Percentiles rank a stretch among this genome's conserved stretches.
Evolutionary conservation across 208 protist species (phyloP).

Genomic region (Endotrypanum monterogeii): DNA sequence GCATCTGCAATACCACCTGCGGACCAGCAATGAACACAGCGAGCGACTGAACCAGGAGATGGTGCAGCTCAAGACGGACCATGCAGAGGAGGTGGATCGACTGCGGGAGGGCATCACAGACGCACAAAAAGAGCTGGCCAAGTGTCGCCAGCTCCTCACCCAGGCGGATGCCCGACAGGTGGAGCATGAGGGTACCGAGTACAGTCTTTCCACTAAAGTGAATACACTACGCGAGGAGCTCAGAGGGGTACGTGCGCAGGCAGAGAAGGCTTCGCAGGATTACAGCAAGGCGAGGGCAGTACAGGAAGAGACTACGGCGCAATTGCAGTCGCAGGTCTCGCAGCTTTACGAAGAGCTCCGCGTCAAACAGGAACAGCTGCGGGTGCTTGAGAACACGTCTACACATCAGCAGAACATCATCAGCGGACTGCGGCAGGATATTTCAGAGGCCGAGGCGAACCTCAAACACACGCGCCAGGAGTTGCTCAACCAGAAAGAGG

Average conservation of each 20-base stretch:
- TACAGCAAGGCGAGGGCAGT: slow-evolving; percentile 41
- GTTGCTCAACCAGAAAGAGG: slow-evolving; percentile 34
- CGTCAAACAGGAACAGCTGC: slow-evolving; percentile 35
- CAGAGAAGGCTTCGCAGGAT: slow-evolving; percentile 30
- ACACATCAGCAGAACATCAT: slow-evolving; percentile 41
- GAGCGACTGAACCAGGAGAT: slow-evolving; percentile 55
- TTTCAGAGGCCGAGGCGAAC: slow-evolving; percentile 33
- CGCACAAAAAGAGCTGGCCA: slow-evolving; percentile 53
- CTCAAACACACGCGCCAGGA: slow-evolving; percentile 35
- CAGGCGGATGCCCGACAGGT: slow-evolving; percentile 48
- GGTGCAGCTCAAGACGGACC: slow-evolving; percentile 44
- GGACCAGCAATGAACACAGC: slow-evolving; percentile 55
- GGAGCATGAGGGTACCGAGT: slow-evolving; percentile 35
- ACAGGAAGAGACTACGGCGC: slow-evolving; percentile 38
- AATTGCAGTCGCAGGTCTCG: slow-evolving; percentile 49
- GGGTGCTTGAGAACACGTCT: slow-evolving; percentile 29
- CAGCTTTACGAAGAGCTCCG: slow-evolving; percentile 53
- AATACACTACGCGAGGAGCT: slow-evolving; percentile 33
- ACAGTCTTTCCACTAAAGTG: slow-evolving; percentile 30
- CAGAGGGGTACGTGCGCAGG: slow-evolving; percentile 24
- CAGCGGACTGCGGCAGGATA: slow-evolving; percentile 24
- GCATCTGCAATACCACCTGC: slow-evolving; percentile 43
- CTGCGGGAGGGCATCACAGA: slow-evolving; percentile 40
- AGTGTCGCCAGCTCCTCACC: slow-evolving; percentile 46
- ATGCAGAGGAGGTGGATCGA: slow-evolving; percentile 41